A percentile compares a stretch with the other conserved stretches of the same genome.
Evolutionary conservation across 139 green algal species (phyloP).

Genomic region (Micromonas commoda): DNA sequence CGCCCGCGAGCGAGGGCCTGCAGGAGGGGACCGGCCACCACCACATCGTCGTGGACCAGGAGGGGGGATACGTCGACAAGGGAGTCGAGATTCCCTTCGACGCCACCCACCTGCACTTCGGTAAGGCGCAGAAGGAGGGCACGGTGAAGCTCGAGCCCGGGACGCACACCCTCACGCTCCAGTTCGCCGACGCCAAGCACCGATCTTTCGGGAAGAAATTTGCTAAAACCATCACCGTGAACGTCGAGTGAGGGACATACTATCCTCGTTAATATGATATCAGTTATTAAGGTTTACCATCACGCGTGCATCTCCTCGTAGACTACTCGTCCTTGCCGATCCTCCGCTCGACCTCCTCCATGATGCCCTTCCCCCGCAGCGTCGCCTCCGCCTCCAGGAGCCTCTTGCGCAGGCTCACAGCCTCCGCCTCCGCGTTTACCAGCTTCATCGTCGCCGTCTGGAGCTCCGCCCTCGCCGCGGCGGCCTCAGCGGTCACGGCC

Average conservation of each 20-base stretch:
- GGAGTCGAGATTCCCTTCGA: conserved; percentile 56
- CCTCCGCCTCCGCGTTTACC: no score
- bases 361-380: not conserved
- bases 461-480: not conserved
- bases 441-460: not conserved
- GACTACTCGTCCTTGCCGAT: not conserved
- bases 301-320: not conserved
- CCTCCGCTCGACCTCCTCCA: not conserved
- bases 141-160: conserved; percentile 45
- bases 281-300: not conserved
- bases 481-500: no score
- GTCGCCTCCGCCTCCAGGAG: not conserved
- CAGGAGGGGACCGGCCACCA: conserved; percentile 46
- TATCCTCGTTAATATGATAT: not conserved
- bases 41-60: conserved; percentile 46
- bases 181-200: conserved; percentile 60
- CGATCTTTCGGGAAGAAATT: conserved; percentile 42
- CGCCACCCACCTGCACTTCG: conserved; percentile 52
- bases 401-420: not conserved
- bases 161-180: conserved; percentile 57
- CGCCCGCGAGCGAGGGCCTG: not conserved
- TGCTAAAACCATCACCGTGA: conserved; percentile 44
- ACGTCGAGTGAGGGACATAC: conserved; percentile 23
- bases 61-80: conserved; percentile 9
- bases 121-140: conserved; percentile 47